A percentile compares a stretch with the other conserved stretches of the same genome.
Conservation (phyloP, 768 basidiomycete genomes). For the Leccinellum albellum region DNA sequence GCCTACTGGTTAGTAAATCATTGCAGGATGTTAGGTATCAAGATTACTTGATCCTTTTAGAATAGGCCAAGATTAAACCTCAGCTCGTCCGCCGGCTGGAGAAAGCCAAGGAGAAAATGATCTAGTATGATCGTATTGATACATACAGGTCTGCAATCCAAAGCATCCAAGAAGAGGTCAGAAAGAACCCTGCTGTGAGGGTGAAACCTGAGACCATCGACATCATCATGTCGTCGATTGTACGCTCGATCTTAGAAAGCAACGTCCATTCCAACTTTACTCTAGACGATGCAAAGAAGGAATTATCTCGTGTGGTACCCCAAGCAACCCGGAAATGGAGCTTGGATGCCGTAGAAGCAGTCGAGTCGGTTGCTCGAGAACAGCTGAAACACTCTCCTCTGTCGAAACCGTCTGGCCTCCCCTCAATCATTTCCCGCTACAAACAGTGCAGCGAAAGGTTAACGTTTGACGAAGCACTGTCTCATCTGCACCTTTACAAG, state of each 20-base stretch:
- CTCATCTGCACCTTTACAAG: slow-evolving; percentile 6
- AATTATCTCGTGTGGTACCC: neutral
- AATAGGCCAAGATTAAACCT: slow-evolving; percentile 9
- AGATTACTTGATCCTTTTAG: neutral
- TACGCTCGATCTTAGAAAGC: neutral
- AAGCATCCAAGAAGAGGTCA: neutral
- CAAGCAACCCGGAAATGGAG: slow-evolving; percentile 6
- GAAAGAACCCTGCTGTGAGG: neutral
- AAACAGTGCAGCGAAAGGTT: neutral
- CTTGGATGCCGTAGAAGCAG: slow-evolving; percentile 3
- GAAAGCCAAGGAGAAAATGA: neutral
- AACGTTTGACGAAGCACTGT: slow-evolving; percentile 4
- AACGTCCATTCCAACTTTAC: neutral
- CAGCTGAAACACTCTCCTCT: neutral
- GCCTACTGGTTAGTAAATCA: slow-evolving; percentile 4
- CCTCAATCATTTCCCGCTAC: slow-evolving; percentile 11
- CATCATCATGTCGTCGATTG: neutral
- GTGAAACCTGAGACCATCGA: slow-evolving; percentile 3
- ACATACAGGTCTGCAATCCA: no score
- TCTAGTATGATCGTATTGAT: neutral
- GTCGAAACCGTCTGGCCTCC: slow-evolving; percentile 4
- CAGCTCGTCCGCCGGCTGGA: neutral
- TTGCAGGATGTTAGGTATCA: no score
- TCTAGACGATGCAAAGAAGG: neutral
- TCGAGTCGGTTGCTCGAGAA: slow-evolving; percentile 3